phyloP scores from a whole-genome alignment of 768 basidiomycete genomes.

The Russula sp. region DNA sequence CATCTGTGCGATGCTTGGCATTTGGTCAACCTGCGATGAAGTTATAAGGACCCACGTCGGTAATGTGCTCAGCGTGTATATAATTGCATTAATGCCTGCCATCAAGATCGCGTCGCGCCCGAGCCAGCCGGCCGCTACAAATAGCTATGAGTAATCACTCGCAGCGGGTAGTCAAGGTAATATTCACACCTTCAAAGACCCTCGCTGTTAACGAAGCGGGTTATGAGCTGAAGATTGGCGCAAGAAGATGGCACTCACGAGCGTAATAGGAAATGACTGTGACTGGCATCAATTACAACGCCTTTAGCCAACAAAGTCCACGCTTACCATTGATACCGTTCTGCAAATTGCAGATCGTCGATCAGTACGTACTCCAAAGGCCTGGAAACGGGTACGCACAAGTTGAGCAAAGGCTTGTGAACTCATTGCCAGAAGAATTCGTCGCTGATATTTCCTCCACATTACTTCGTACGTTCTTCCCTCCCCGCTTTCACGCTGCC shows the following conservation, averaged over 20 bases:
- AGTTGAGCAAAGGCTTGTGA: constrained; percentile 94
- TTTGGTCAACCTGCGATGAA: constrained; percentile 17
- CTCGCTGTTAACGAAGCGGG: constrained; percentile 44
- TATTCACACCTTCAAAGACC: constrained; percentile 76
- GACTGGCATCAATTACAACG: constrained; percentile 1
- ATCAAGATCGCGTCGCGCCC: constrained; percentile 91
- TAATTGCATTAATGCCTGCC: constrained; percentile 89
- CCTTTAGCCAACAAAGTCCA: constrained; percentile 6
- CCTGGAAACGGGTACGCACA: constrained; percentile 41
- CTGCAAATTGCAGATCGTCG: constrained; percentile 34
- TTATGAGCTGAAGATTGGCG: constrained; percentile 9
- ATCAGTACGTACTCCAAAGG: not conserved
- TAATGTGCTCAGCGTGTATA: constrained; percentile 73
- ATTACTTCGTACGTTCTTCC: constrained; percentile 70
- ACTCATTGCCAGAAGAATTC: constrained; percentile 90
- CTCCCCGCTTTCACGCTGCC: constrained; percentile 68
- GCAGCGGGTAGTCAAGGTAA: not conserved
- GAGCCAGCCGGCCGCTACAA: constrained; percentile 87
- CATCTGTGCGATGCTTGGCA: constrained; percentile 46
- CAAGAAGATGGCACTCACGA: constrained; percentile 47
- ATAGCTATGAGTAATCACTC: constrained; percentile 16
- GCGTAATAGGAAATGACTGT: constrained; percentile 92
- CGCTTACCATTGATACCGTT: constrained; percentile 87
- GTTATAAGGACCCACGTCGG: constrained; percentile 57
- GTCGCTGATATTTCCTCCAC: constrained; percentile 82